Evolutionary conservation across 2,329 filamentous ascomycete species (phyloP), one percentile per base, ranked within the genome.

Genomic region (Pseudonectria buxi): DNA sequence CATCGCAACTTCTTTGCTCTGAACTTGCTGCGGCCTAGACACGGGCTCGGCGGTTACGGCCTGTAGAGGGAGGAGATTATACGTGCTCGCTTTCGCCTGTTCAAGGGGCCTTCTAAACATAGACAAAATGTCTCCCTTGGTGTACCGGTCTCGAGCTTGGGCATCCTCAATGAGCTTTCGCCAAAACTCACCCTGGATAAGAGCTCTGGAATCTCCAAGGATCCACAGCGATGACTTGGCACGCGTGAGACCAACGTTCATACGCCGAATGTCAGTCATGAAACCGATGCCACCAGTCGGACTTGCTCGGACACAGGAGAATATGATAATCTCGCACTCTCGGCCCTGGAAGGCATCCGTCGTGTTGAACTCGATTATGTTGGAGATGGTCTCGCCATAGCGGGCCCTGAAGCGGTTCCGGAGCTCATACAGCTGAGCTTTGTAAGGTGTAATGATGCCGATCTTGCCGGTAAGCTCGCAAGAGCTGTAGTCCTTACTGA

Each of bases 181-280:
- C 92, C 94, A 98, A 62, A 87, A 95, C 54, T 92, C 78, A 41
- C 92, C 92, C 55, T 94, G 84, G 15, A 83, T 70, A 34, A 98
- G 72, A 24, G 89, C 87, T 38, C 83, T 74, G 0, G 92, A 92
- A 61, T 96, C 94, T 47, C 92, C 92, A 16, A 98, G 73, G 39
- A 98, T 90, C 86, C 90, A 98, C 9, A 98, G 73, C 24, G 90
- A 95, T 9, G 86, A 95, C 61, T 95, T 95, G 5, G 92, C 94
- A 69, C 92, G 83, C 14, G 92, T 98, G 41, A 98, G 71, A 66
- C 92, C 92, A 54, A 98, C 92, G 61, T 98, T 98, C 94, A 98
- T 96, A 72, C 92, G 90, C 40, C 92, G 81, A 55, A 98, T 95
- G 59, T 98, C 92, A 36, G 86, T 85, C 75, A 98, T 83, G 77